Conservation (phyloP, 2,329 filamentous ascomycete species). For the Zasmidium angulare region DNA sequence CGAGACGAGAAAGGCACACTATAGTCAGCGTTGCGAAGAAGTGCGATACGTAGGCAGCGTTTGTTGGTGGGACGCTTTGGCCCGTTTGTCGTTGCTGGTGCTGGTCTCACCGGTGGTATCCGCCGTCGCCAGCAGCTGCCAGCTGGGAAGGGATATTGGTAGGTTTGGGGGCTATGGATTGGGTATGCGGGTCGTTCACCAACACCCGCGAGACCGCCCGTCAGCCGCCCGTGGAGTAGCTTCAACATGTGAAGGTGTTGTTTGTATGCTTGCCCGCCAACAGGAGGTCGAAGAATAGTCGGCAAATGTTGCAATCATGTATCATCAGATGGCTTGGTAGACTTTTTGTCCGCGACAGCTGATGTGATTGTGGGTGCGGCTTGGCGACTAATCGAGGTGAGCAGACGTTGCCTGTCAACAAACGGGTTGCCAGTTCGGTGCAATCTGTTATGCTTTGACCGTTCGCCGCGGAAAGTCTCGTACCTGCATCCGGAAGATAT, state of each 20-base stretch:
- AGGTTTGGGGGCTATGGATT: not conserved
- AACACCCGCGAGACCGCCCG: not conserved
- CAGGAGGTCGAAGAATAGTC: too few species aligned
- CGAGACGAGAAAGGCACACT: too few species aligned
- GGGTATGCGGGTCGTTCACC: not conserved
- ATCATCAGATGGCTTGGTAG: too few species aligned
- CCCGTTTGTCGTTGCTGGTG: not conserved
- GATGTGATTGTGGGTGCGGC: too few species aligned
- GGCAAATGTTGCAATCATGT: too few species aligned
- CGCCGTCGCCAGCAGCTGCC: not conserved
- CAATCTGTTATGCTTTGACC: too few species aligned
- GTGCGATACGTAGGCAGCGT: not conserved
- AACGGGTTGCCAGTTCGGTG: not conserved
- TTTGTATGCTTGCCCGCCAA: too few species aligned
- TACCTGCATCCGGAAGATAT: not conserved
- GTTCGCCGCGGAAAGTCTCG: not conserved
- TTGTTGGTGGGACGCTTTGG: not conserved
- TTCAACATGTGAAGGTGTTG: too few species aligned
- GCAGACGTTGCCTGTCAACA: constrained; percentile 3
- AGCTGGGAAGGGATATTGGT: not conserved
- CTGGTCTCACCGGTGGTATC: not conserved
- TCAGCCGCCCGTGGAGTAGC: too few species aligned
- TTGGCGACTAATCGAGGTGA: not conserved
- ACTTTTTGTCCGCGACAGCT: too few species aligned
- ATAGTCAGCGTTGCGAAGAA: too few species aligned